Conservation (phyloP, 1,139 yeast species). For the Yamadazyma spencermartinsiae region DNA sequence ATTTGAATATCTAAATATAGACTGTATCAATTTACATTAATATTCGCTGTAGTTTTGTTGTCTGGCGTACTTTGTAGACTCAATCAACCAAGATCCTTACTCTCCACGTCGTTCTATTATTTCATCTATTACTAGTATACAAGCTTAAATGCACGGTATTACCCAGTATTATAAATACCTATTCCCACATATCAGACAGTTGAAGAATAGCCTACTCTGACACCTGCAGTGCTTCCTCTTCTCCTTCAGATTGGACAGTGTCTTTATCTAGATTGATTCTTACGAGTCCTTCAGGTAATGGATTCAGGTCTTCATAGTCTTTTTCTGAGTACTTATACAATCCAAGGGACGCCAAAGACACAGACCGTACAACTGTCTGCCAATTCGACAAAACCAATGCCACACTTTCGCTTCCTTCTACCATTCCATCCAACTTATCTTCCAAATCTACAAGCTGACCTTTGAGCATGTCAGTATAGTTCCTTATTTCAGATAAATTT, state of each 20-base stretch:
- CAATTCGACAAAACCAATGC: slow-evolving; percentile 62
- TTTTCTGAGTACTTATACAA: slow-evolving; percentile 47
- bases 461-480: slow-evolving; percentile 48
- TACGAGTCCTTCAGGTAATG: slow-evolving; percentile 61
- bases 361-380: slow-evolving; percentile 66
- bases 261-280: slow-evolving; percentile 54
- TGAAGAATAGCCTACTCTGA: not conserved
- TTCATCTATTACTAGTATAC: too few species aligned
- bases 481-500: slow-evolving; percentile 49
- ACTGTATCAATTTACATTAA: slow-evolving; percentile 4
- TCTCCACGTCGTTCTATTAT: too few species aligned
- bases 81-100: too few species aligned
- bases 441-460: slow-evolving; percentile 50
- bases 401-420: slow-evolving; percentile 60
- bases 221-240: slow-evolving; percentile 4
- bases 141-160: too few species aligned
- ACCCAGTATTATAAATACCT: too few species aligned
- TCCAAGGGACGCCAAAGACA: slow-evolving; percentile 67
- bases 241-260: slow-evolving; percentile 10
- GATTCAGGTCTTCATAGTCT: slow-evolving; percentile 40
- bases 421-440: slow-evolving; percentile 48
- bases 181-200: too few species aligned
- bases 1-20: slow-evolving; percentile 3
- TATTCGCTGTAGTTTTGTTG: too few species aligned
- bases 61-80: too few species aligned